phyloP scores from a whole-genome alignment of 2,329 filamentous ascomycete genomes.

The Colletotrichum tabaci region DNA sequence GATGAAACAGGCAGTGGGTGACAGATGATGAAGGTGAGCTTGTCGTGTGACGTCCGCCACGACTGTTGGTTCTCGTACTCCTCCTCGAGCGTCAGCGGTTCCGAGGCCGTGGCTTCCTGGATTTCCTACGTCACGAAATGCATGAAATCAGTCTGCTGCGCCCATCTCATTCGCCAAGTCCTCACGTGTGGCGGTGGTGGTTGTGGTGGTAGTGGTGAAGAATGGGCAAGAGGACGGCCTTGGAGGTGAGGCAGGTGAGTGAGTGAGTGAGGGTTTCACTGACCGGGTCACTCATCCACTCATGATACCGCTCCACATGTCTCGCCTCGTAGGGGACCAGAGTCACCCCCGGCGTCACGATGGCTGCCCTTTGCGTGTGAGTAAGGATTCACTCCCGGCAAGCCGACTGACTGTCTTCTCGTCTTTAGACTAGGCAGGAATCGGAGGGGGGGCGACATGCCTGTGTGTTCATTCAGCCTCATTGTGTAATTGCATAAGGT shows the following conservation, averaged over 20 bases:
- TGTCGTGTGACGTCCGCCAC: constrained; percentile 87
- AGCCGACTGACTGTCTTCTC: too few relatives aligned
- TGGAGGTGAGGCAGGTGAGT: neutral
- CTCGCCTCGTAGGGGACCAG: constrained; percentile 87
- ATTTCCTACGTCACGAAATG: constrained; percentile 68
- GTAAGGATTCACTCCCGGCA: neutral
- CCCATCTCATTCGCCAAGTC: too few relatives aligned
- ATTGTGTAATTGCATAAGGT: constrained; percentile 48
- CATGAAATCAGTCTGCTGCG: neutral
- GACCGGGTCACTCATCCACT: constrained; percentile 91
- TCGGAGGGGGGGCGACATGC: constrained; percentile 47
- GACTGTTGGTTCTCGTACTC: constrained; percentile 93
- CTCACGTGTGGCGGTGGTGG: too few relatives aligned
- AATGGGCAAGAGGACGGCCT: neutral
- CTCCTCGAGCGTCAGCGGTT: constrained; percentile 83
- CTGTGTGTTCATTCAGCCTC: constrained; percentile 62
- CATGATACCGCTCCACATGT: constrained; percentile 87
- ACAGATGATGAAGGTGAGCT: constrained; percentile 93
- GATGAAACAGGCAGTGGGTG: constrained; percentile 54
- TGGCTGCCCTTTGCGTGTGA: constrained; percentile 62
- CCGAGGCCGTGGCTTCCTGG: constrained; percentile 88
- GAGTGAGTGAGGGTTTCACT: constrained; percentile 38
- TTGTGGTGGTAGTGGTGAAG: too few relatives aligned
- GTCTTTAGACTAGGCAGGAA: neutral
- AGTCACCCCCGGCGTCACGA: constrained; percentile 76